A percentile compares a stretch with the other conserved stretches of the same genome.
Evolutionary conservation across 2,329 filamentous ascomycete species (phyloP).

Genomic region (Amesomyces nigricolor): DNA sequence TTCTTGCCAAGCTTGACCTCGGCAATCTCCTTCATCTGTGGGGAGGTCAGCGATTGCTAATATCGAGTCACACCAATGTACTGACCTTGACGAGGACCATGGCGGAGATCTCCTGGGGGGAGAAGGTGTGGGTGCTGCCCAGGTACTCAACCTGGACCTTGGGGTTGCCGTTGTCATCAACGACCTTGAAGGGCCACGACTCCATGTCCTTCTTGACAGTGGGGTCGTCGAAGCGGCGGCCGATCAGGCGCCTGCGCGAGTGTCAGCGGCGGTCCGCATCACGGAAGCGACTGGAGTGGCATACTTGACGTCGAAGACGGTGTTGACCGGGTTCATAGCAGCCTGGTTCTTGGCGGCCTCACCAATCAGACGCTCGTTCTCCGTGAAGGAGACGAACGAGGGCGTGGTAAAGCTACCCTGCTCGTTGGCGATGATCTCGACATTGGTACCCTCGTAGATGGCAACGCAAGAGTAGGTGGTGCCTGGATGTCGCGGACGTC

Average conservation of each 20-base stretch:
- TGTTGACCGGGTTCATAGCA: constrained; percentile 98
- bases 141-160: constrained; percentile 95
- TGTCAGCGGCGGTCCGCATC: constrained; percentile 10
- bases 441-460: constrained; percentile 98
- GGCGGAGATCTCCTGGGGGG: constrained; percentile 96
- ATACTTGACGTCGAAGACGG: constrained; percentile 98
- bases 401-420: constrained; percentile 99
- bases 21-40: constrained; percentile 97
- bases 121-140: constrained; percentile 91
- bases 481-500: constrained; percentile 48
- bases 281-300: constrained; percentile 28
- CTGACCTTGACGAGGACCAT: constrained; percentile 97
- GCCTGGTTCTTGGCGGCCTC: constrained; percentile 99
- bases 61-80: not conserved
- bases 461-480: constrained; percentile 99
- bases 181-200: constrained; percentile 98
- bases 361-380: constrained; percentile 97
- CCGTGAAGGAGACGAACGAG: constrained; percentile 98
- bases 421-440: constrained; percentile 99
- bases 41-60: constrained; percentile 8
- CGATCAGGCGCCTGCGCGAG: constrained; percentile 78
- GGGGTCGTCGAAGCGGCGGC: constrained; percentile 88
- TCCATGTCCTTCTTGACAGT: constrained; percentile 98
- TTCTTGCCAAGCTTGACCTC: constrained; percentile 98
- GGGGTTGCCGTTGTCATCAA: constrained; percentile 82